Base-by-base conservation (phyloP, 2,329 filamentous ascomycete genomes). In the Rugonectria rugulosa region DNA sequence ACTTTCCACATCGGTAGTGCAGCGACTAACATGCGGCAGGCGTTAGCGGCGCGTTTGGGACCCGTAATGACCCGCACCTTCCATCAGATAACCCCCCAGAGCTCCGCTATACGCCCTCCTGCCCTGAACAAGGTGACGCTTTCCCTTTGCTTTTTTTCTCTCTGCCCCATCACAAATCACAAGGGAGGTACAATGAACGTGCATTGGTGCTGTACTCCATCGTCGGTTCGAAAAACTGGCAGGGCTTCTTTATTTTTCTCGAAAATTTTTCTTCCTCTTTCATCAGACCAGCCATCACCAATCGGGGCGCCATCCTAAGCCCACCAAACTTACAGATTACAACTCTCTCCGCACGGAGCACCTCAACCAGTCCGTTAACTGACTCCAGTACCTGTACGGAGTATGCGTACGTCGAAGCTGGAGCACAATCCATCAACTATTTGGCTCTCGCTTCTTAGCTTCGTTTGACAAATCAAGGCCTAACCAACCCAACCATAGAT, bases 21-120 rank as follows among this genome's bases (percentile, higher is more conserved):
- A 40, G 32, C 45, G 15, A 27, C 40, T 50, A 50, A 55, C 14
- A 21, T 50, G 32, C 53, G 34, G 45, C 46, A 50, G 32, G 53
- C 40, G 45, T 44, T 55, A 34, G 36, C 44, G 40, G 53, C 27
- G 29, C 20, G 46, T 27, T 17, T 50, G 24, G 11, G 40, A 38
- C 27, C 32, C 40, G 49, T 48, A 44, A 49, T 53, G 53, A 44
- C 47, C 37, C 54, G 40, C 49, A 21, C 31, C 37, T 53, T 48
- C 54, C 32, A 24, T 38, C 38, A 42, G 42, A 38, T 41, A 46
- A 32, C 19, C 37, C 37, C 37, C 37, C 37, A 40, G 20, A n/a
- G 20, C 37, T 40, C 37, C 37, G 20, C 37, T 20, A 8, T 40
- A 40, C 37, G 34, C 34, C 34, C 34, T 38, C n/a, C n/a, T n/a